A percentile compares a stretch with the other conserved stretches of the same genome.
These are phyloP conservation scores for Cladorrhinum sp. DNA, from an alignment of 2,329 filamentous ascomycete species.

Conservation along the genomic window DNA sequence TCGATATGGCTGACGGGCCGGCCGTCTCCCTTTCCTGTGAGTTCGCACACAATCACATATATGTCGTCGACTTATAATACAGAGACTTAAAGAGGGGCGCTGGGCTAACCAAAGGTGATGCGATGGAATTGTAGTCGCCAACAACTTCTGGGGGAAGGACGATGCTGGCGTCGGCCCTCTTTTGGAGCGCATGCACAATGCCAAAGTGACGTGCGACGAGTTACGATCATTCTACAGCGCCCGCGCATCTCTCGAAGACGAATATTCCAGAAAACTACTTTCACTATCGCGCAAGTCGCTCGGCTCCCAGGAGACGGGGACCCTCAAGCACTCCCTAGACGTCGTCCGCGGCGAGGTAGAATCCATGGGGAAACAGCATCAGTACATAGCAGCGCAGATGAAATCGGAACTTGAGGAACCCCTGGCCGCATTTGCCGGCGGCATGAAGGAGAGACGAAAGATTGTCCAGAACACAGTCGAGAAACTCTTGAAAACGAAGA, in stretches of 20 bases:
- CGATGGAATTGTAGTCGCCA: conserved; percentile 68
- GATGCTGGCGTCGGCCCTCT: conserved; percentile 92
- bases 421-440: conserved; percentile 83
- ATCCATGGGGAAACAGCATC: conserved; percentile 89
- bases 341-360: conserved; percentile 86
- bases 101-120: not conserved
- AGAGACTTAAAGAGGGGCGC: not conserved
- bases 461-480: conserved; percentile 94
- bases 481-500: conserved; percentile 88
- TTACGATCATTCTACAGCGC: conserved; percentile 85
- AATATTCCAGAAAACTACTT: conserved; percentile 87
- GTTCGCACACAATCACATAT: conserved; percentile 3
- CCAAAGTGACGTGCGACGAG: conserved; percentile 93
- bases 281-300: conserved; percentile 83
- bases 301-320: conserved; percentile 82
- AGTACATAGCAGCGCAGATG: conserved; percentile 88
- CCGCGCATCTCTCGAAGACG: conserved; percentile 91
- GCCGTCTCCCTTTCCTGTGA: conserved; percentile 31
- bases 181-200: conserved; percentile 88
- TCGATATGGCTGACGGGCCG: conserved; percentile 26
- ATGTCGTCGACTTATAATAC: not conserved
- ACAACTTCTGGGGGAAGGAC: conserved; percentile 99
- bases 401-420: conserved; percentile 94
- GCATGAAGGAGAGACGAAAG: conserved; percentile 94
- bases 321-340: conserved; percentile 79